Conservation (phyloP, 192 early-diverging fungal genomes). For the Coemansia sp. region DNA sequence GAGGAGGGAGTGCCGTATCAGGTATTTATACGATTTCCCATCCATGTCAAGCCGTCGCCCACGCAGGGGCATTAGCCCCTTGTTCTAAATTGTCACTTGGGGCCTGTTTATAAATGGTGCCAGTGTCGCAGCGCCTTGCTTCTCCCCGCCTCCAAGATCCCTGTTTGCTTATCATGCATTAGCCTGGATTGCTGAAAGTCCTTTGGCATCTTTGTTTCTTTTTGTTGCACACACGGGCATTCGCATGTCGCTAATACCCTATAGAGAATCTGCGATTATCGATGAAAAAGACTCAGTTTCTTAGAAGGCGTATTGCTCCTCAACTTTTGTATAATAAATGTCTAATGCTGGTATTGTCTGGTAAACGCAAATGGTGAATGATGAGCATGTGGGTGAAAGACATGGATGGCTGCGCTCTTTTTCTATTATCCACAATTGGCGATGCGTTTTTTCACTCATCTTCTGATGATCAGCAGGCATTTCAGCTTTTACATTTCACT, state of each 20-base stretch:
- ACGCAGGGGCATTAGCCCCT: background rate
- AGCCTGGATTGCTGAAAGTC: background rate
- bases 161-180: background rate
- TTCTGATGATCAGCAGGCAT: background rate
- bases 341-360: background rate
- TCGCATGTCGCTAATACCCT: slow-evolving; percentile 1
- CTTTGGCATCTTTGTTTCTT: background rate
- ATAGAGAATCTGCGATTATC: background rate
- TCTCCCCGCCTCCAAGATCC: background rate
- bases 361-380: background rate
- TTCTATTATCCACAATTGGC: background rate
- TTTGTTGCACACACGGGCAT: background rate
- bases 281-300: background rate
- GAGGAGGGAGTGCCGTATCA: background rate
- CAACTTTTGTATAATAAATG: background rate
- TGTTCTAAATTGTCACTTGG: background rate
- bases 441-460: background rate
- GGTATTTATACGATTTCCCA: background rate
- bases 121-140: background rate
- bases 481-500: slow-evolving; percentile 2
- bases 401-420: background rate
- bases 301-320: background rate
- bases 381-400: background rate
- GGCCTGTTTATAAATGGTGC: background rate
- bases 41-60: background rate